Evolutionary conservation across 495 filamentous ascomycete species (phyloP).

Genomic region (Penicillium atrosanguineum): DNA sequence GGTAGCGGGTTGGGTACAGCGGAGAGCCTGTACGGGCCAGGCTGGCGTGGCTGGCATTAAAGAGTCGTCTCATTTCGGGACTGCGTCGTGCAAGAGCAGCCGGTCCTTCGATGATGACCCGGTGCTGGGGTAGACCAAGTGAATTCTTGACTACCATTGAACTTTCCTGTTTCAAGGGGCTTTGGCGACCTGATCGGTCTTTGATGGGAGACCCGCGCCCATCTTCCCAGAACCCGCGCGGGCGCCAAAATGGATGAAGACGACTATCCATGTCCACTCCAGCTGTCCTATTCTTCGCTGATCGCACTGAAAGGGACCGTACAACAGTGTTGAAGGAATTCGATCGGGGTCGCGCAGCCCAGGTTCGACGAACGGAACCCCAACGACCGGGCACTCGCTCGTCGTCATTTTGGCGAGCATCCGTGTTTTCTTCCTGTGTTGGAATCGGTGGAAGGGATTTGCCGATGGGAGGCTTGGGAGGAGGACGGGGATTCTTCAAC

Average conservation of each 20-base stretch:
- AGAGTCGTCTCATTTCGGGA: slow-evolving; percentile 31
- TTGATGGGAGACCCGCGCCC: slow-evolving; percentile 39
- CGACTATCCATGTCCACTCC: slow-evolving; percentile 49
- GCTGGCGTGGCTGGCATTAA: slow-evolving; percentile 34
- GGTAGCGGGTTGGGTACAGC: slow-evolving; percentile 33
- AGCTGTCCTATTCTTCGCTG: slow-evolving; percentile 44
- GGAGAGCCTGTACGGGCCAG: slow-evolving; percentile 33
- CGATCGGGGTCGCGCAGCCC: slow-evolving; percentile 55
- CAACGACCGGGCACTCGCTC: slow-evolving; percentile 44
- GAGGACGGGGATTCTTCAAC: slow-evolving; percentile 70
- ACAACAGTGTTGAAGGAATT: slow-evolving; percentile 46
- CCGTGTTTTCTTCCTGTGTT: slow-evolving; percentile 51
- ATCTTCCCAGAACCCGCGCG: slow-evolving; percentile 69
- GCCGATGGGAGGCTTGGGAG: slow-evolving; percentile 66
- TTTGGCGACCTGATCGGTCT: slow-evolving; percentile 5
- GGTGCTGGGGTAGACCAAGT: slow-evolving; percentile 53
- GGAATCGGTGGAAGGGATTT: slow-evolving; percentile 76
- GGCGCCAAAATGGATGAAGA: slow-evolving; percentile 80
- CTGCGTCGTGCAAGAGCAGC: slow-evolving; percentile 40
- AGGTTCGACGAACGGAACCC: slow-evolving; percentile 56
- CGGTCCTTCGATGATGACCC: slow-evolving; percentile 42
- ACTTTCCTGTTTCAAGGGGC: slow-evolving; percentile 21
- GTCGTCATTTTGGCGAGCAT: slow-evolving; percentile 31
- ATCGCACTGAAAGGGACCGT: slow-evolving; percentile 44
- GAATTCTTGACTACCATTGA: slow-evolving; percentile 47